Evolutionary conservation across 2,329 filamentous ascomycete genomes (phyloP).

Genomic region (Penicillium sp.): DNA sequence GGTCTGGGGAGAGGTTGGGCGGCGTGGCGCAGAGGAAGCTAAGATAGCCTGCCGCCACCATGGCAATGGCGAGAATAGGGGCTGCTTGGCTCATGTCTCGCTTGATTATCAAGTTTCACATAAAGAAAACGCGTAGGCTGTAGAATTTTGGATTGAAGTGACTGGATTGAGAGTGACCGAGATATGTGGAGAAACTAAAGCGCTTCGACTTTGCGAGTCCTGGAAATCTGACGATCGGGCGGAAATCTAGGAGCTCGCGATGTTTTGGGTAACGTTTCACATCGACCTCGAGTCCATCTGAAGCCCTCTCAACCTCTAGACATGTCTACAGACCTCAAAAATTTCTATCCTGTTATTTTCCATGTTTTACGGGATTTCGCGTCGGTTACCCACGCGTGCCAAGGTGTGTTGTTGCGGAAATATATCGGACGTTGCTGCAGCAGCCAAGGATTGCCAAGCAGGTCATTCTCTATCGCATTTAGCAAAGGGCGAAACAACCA

Average conservation of each 20-base stretch:
- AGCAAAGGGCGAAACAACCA: not conserved
- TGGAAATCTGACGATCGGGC: too few species aligned
- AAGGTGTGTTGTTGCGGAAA: not conserved
- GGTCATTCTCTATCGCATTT: not conserved
- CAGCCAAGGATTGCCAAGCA: slow-evolving; percentile 1
- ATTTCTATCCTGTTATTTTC: too few species aligned
- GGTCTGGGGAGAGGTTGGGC: slow-evolving; percentile 19
- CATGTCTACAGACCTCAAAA: too few species aligned
- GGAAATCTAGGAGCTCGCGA: too few species aligned
- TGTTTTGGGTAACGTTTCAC: too few species aligned
- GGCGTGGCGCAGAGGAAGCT: slow-evolving; percentile 21
- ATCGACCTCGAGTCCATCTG: too few species aligned
- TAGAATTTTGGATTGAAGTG: too few species aligned
- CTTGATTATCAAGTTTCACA: not conserved
- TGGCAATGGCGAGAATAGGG: slow-evolving; percentile 12
- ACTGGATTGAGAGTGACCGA: too few species aligned
- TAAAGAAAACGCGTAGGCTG: not conserved
- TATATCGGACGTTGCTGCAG: not conserved
- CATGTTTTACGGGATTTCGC: not conserved
- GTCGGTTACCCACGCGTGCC: not conserved
- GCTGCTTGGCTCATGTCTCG: slow-evolving; percentile 8
- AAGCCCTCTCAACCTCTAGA: too few species aligned
- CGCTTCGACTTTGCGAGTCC: too few species aligned
- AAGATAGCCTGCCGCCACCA: slow-evolving; percentile 20
- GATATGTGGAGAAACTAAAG: too few species aligned